Evolutionary conservation across 768 basidiomycete species (phyloP).

Genomic region (Leccinum uliginosum): DNA sequence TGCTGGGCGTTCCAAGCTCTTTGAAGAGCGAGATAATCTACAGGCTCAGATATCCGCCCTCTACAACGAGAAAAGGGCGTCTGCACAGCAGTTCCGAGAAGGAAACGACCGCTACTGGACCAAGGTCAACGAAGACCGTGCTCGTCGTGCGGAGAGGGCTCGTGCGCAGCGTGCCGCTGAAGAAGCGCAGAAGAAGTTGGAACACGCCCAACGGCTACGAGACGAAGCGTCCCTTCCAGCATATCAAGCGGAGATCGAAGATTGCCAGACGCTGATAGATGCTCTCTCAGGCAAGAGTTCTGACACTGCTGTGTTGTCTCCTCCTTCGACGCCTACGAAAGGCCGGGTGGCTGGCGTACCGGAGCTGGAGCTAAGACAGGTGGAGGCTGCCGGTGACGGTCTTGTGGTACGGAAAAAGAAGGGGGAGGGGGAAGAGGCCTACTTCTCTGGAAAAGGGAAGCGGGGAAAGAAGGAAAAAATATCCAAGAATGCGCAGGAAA

Average conservation of each 20-base stretch:
- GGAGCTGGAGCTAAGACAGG: constrained; percentile 79
- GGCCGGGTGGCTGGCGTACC: constrained; percentile 60
- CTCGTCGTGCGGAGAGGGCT: constrained; percentile 71
- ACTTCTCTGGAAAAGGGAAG: constrained; percentile 71
- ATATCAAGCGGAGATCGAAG: constrained; percentile 90
- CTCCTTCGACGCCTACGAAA: constrained; percentile 37
- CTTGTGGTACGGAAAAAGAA: constrained; percentile 87
- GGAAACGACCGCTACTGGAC: constrained; percentile 77
- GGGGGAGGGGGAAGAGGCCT: constrained; percentile 75
- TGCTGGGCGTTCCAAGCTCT: constrained; percentile 74
- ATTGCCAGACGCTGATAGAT: constrained; percentile 91
- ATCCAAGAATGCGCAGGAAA: constrained; percentile 37
- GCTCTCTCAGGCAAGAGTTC: constrained; percentile 67
- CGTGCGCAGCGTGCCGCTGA: constrained; percentile 73
- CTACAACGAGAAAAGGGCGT: constrained; percentile 74
- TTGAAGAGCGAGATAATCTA: constrained; percentile 78
- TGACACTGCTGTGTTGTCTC: constrained; percentile 41
- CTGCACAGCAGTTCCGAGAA: constrained; percentile 66
- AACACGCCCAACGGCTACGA: constrained; percentile 71
- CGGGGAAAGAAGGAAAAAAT: constrained; percentile 55
- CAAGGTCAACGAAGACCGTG: constrained; percentile 87
- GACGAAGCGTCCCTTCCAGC: constrained; percentile 92
- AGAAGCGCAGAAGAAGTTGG: constrained; percentile 76
- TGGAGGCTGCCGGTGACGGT: constrained; percentile 65
- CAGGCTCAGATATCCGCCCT: constrained; percentile 67